Base-by-base conservation (phyloP, 2,329 filamentous ascomycete genomes). In the Coniochaeta sp. region DNA sequence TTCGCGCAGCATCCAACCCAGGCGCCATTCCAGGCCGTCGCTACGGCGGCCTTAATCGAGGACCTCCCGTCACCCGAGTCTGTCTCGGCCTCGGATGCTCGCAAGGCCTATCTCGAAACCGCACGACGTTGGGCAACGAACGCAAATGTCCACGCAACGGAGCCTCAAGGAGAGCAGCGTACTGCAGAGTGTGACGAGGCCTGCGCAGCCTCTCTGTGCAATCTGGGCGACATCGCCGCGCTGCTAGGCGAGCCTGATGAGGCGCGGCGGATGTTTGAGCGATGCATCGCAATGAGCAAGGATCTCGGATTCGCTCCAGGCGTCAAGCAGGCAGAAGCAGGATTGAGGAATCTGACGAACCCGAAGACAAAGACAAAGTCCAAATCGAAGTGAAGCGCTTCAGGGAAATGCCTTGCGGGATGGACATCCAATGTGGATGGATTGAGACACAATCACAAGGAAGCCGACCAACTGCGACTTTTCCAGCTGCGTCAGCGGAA, bases 201-300 rank as follows among this genome's bases (percentile, higher is more conserved):
- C 1, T 96, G 91, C 62, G 87, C 86, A 2, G 87, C 86, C 6
- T 87, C 91, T 7, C 83, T 88, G n/a, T 87, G 89, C 67, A 95
- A 95, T 64, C 79, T 96, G 50, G 92, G 85, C 22, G 88, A 95
- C 60, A 85, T 96, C 58, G 86, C 88, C 1, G 83, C 87, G 57
- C 85, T 94, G 79, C 70, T 84, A 54, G 85, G 86, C 1, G 78
- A 87, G 59, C 61, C 75, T 1, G 71, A 72, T 4, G 77, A 87
- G 57, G 91, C 92, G 1, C 77, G 77, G 60, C 76, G 75, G 59
- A 80, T 79, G 62, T 96, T 88, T 63, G 71, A 77, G 51, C 81
- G 95, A 64, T 86, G 87, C 9, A 77, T 81, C 51, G 75, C 75
- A 18, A 66, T 92, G 65, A 78, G 81, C 55, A 73, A 71, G 58